A percentile compares a stretch with the other conserved stretches of the same genome.
phyloP scores from a whole-genome alignment of 1,284 basidiomycete species.

The Ceratobasidium sp. region DNA sequence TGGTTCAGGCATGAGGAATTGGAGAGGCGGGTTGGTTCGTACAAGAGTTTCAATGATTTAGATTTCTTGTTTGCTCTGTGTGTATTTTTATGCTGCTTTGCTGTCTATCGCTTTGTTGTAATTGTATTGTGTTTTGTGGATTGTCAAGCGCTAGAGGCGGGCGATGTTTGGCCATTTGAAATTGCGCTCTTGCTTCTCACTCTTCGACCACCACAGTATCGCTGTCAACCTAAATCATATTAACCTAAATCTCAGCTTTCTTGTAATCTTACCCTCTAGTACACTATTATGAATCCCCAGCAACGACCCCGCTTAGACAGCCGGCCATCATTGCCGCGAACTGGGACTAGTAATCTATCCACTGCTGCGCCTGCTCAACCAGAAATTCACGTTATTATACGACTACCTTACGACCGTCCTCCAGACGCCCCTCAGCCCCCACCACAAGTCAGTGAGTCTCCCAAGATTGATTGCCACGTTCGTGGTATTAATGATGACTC shows the following conservation, averaged over 20 bases:
- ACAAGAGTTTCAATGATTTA: constrained; percentile 85
- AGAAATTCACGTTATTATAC: constrained; percentile 75
- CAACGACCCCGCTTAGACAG: constrained; percentile 27
- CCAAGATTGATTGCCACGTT: constrained; percentile 36
- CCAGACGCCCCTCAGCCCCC: constrained; percentile 71
- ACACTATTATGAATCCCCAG: constrained; percentile 46
- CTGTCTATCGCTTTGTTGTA: constrained; percentile 45
- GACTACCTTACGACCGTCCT: constrained; percentile 79
- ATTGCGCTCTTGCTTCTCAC: background rate
- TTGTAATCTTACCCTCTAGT: constrained; percentile 29
- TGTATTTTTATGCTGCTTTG: constrained; percentile 41
- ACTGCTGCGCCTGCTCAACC: constrained; percentile 48
- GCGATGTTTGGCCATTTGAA: constrained; percentile 14
- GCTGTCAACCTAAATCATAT: no score
- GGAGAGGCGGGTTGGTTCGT: constrained; percentile 83
- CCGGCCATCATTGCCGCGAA: constrained; percentile 11
- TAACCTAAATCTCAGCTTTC: background rate
- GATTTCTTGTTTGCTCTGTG: constrained; percentile 50
- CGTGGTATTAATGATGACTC: constrained; percentile 26
- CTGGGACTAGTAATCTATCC: constrained; percentile 16
- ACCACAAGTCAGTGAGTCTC: constrained; percentile 67
- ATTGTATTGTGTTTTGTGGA: constrained; percentile 10
- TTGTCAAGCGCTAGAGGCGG: constrained; percentile 4
- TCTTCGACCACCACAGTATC: constrained; percentile 21
- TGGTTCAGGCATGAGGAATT: constrained; percentile 87